Evolutionary conservation across 306 rosid genomes (phyloP).

Genomic region (Acacia confusa): DNA sequence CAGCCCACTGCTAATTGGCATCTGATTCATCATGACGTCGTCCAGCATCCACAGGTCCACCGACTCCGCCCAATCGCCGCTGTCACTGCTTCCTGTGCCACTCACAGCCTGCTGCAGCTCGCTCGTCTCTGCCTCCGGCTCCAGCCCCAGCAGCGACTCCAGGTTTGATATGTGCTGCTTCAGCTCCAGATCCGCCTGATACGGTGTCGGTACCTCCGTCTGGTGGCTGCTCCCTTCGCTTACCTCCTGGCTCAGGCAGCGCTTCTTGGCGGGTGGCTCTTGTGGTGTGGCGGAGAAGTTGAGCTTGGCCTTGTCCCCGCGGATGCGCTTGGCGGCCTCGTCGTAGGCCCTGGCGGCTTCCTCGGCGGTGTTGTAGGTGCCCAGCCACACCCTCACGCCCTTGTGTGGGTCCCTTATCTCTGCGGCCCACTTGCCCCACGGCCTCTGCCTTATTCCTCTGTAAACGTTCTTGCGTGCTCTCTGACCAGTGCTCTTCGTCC

Average conservation of each 20-base stretch:
- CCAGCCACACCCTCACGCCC: conserved; percentile 94
- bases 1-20: conserved; percentile 24
- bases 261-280: conserved; percentile 44
- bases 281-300: conserved; percentile 44
- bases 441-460: conserved; percentile 92
- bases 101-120: not conserved
- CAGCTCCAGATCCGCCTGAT: conserved; percentile 32
- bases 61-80: conserved; percentile 22
- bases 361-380: conserved; percentile 81
- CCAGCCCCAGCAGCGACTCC: conserved; percentile 68
- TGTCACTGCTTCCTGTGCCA: conserved; percentile 1
- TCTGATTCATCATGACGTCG: conserved; percentile 42
- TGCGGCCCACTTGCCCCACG: conserved; percentile 99
- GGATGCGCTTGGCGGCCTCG: conserved; percentile 76
- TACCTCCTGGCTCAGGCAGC: conserved; percentile 32
- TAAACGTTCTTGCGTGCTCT: conserved; percentile 63
- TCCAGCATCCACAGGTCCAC: conserved; percentile 64
- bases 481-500: not conserved
- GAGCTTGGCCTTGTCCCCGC: conserved; percentile 93
- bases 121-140: conserved; percentile 29
- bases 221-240: not conserved
- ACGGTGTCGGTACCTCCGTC: not conserved
- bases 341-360: conserved; percentile 93
- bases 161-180: conserved; percentile 56
- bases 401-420: conserved; percentile 94